Evolutionary conservation across 495 filamentous ascomycete genomes (phyloP), one percentile per base, ranked within the genome.

Genomic region (Cercophora sp.): DNA sequence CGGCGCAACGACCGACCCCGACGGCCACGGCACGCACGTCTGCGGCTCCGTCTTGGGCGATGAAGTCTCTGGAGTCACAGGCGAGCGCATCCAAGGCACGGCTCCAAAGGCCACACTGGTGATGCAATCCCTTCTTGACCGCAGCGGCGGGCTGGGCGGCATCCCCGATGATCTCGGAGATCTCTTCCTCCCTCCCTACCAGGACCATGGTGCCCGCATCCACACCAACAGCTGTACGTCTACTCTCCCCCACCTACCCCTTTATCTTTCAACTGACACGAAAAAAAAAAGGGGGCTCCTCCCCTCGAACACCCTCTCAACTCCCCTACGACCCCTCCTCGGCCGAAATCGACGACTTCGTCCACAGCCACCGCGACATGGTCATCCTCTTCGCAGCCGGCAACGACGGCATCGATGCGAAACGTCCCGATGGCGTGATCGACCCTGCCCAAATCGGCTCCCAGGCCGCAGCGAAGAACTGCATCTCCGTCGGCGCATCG

Each of bases 201-300:
- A 61, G n/a, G 26, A 18, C 9, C 61, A 61, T 5, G 13, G 13
- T 6, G 37, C 18, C 5, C 41, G 56, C 5, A 63, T 76, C 54
- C 48, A 70, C 47, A 67, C 68, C 22, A 74, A 71, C 57, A 65
- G 62, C 37, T 52, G 32, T 23, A 32, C 29, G 29, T n/a, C 29
- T 13, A 13, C 29, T 13, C 6, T 32, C 29, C 29, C 29, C 29
- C 29, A 32, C n/a, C n/a, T n/a, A n/a, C n/a, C n/a, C n/a, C n/a
- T n/a, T n/a, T n/a, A n/a, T n/a, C n/a, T n/a, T n/a, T n/a, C n/a
- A n/a, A n/a, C n/a, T n/a, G n/a, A n/a, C n/a, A n/a, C n/a, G n/a
- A 32, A 13, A 13, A 32, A 6, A 32, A 32, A 6, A 32, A 32
- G 29, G n/a, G n/a, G n/a, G n/a, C n/a, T n/a, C n/a, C n/a, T n/a